These are phyloP conservation scores for Binderoboletus segoi DNA, from an alignment of 1,284 basidiomycete species.

Conservation along the genomic window DNA sequence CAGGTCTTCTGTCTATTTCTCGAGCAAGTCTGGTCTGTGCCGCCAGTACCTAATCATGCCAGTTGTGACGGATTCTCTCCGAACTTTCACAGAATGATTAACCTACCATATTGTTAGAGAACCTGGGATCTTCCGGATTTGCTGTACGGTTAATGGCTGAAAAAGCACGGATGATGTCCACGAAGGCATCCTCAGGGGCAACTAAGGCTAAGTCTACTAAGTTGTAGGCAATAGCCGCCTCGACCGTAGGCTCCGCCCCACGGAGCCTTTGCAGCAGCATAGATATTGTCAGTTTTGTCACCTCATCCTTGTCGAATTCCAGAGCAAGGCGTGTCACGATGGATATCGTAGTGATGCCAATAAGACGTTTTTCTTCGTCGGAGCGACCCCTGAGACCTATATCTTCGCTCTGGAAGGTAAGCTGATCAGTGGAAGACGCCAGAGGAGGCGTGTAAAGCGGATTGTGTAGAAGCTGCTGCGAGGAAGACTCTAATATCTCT, in stretches of 20 bases:
- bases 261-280: constrained; percentile 91
- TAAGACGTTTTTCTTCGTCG: constrained; percentile 83
- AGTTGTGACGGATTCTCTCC: background rate
- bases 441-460: constrained; percentile 46
- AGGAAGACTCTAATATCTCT: constrained; percentile 62
- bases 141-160: constrained; percentile 85
- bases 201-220: constrained; percentile 87
- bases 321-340: constrained; percentile 84
- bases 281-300: constrained; percentile 84
- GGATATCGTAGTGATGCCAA: constrained; percentile 89
- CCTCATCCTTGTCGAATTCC: constrained; percentile 82
- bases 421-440: constrained; percentile 43
- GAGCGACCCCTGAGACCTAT: constrained; percentile 65
- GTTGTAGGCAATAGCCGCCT: constrained; percentile 90
- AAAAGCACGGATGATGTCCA: constrained; percentile 85
- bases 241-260: constrained; percentile 81
- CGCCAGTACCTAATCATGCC: constrained; percentile 63
- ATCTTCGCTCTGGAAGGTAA: constrained; percentile 37
- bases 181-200: constrained; percentile 76
- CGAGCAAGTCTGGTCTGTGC: constrained; percentile 88
- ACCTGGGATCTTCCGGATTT: constrained; percentile 82
- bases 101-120: constrained; percentile 81
- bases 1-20: constrained; percentile 70
- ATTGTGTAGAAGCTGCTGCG: constrained; percentile 43
- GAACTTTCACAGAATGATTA: background rate